Evolutionary conservation across 257 asterid genomes (phyloP).

Genomic region (Cruciata laevipes): DNA sequence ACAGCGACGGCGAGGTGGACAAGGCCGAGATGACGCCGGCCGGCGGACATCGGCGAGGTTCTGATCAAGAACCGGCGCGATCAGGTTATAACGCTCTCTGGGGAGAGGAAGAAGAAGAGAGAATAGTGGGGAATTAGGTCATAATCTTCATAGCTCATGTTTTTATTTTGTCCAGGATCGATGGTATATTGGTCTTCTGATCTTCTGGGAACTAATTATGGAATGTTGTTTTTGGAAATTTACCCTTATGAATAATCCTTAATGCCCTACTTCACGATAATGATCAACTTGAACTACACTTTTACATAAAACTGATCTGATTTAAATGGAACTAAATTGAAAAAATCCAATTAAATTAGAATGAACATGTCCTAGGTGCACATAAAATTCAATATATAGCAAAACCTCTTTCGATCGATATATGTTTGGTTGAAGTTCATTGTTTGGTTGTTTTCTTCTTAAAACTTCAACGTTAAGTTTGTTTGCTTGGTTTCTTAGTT

Average conservation of each 20-base stretch:
- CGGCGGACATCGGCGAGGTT: constrained; percentile 87
- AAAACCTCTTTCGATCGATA: no score
- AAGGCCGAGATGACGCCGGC: constrained; percentile 82
- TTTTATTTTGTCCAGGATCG: constrained; percentile 21
- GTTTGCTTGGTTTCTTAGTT: neutral
- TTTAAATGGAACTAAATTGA: no score
- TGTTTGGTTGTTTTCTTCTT: no score
- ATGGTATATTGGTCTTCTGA: neutral
- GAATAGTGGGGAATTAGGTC: neutral
- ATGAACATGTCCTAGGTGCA: no score
- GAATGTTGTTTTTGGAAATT: no score
- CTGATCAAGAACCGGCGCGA: constrained; percentile 70
- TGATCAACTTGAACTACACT: no score
- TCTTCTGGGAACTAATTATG: neutral
- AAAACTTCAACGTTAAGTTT: neutral
- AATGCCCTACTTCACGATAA: no score
- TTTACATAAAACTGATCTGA: no score
- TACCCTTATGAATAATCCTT: no score
- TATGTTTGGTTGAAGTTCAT: no score
- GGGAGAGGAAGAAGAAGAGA: constrained; percentile 12
- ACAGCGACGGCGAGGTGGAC: constrained; percentile 39
- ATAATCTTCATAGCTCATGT: neutral
- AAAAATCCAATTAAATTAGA: no score
- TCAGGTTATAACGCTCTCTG: constrained; percentile 40
- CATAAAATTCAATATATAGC: no score